phyloP scores from a whole-genome alignment of 257 asterid species.

The Prunella vulgaris region DNA sequence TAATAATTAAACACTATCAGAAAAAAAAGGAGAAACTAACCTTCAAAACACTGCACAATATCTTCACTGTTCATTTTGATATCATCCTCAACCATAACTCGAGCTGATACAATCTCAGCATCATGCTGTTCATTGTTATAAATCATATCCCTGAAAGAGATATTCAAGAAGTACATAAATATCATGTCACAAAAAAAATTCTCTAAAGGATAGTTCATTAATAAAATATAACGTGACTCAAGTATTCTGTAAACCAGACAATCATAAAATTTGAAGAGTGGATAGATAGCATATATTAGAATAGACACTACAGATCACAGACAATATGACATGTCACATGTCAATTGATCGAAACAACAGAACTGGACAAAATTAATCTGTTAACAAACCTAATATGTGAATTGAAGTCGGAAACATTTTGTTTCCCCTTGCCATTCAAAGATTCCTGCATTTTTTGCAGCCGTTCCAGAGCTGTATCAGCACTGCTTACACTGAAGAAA shows the following conservation, averaged over 20 bases:
- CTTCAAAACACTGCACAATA: slow-evolving; percentile 40
- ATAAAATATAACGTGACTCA: background rate
- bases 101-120: slow-evolving; percentile 53
- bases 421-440: slow-evolving; percentile 47
- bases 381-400: slow-evolving; percentile 52
- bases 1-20: background rate
- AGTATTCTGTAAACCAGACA: background rate
- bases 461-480: slow-evolving; percentile 47
- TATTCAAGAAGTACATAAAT: background rate
- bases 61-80: slow-evolving; percentile 39
- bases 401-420: slow-evolving; percentile 43
- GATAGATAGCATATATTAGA: too few species aligned
- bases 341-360: background rate
- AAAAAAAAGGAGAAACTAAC: slow-evolving; percentile 32
- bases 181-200: background rate
- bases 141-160: slow-evolving; percentile 43
- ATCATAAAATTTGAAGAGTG: too few species aligned
- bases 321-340: too few species aligned
- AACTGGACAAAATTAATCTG: background rate
- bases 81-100: slow-evolving; percentile 58
- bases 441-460: slow-evolving; percentile 50
- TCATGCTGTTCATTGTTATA: slow-evolving; percentile 59
- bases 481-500: slow-evolving; percentile 42
- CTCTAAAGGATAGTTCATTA: background rate
- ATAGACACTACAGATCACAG: too few species aligned